Base-by-base conservation (phyloP, 2,329 filamentous ascomycete species). In the Dothideomycetes sp. region DNA sequence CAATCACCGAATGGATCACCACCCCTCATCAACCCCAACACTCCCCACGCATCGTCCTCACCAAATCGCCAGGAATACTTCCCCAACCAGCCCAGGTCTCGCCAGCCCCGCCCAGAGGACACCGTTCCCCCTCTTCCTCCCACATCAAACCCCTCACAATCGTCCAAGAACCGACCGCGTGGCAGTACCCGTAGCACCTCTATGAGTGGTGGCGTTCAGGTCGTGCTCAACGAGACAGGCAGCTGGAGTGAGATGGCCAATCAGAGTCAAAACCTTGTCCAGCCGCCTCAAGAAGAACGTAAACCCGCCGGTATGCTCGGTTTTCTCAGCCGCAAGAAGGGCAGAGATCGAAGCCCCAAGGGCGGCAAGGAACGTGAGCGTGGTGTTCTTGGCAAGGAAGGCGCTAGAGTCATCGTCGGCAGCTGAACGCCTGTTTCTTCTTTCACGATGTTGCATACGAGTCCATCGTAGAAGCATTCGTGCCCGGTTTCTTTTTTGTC, bases 321-420 rank as follows among this genome's bases (percentile, higher is more conserved):
- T 1, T 93, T 98, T 60, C 69, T 96, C 46, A 84, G 76, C 49
- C 74, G 88, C 54, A 94, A 94, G 67, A 94, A 85, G 67, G 86
- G 88, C 19, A 73, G 88, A 48, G 86, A 87, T 41, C 80, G 87
- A 61, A 95, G 87, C 58, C 91, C 91, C 1, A 95, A 94, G 65
- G 88, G 88, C 18, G 88, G 88, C 18, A 89, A 86, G 60, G 88
- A 56, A 46, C 51, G 53, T 43, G 58, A 96, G 64, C 76, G 86
- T 41, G 91, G 91, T 44, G 88, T 98, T 6, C 59, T 98, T 44
- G 91, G 91, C 43, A 96, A 96, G 58, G 88, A 96, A 60, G 91
- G 91, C 12, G 88, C 91, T 9, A 74, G 91, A 50, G 67, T 70
- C 36, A 62, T 70, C 38, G 65, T 70, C 51, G 63, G 61, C 50